phyloP scores from a whole-genome alignment of 2,329 filamentous ascomycete genomes.

The Pseudogymnoascus sp. region DNA sequence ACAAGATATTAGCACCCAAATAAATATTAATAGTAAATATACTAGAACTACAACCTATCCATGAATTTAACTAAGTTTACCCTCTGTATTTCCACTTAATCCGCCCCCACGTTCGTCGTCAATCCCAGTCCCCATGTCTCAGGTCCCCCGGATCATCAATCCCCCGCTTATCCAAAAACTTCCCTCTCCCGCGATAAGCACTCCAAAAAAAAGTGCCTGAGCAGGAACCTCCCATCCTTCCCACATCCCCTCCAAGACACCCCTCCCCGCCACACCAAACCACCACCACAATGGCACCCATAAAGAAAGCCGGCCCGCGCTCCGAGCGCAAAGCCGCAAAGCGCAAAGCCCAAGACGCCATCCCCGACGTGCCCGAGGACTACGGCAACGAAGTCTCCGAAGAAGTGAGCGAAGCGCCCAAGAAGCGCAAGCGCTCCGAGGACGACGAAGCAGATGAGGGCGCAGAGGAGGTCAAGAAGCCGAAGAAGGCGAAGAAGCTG shows the following conservation, averaged over 20 bases:
- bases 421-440: neutral
- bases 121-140: neutral
- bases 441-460: constrained; percentile 21
- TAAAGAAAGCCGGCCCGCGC: constrained; percentile 15
- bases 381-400: constrained; percentile 11
- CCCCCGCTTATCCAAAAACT: neutral
- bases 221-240: neutral
- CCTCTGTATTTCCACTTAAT: neutral
- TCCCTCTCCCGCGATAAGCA: neutral
- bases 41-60: neutral
- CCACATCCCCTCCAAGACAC: neutral
- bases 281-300: neutral
- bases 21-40: neutral
- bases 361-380: constrained; percentile 28
- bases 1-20: neutral
- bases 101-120: neutral
- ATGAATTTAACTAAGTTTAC: neutral
- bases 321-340: constrained; percentile 30
- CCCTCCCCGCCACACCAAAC: neutral
- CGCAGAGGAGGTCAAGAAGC: constrained; percentile 16
- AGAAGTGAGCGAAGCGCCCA: constrained; percentile 11
- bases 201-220: neutral
- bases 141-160: constrained; percentile 1
- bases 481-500: constrained; percentile 21
- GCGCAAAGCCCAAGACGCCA: constrained; percentile 28